phyloP scores from a whole-genome alignment of 768 basidiomycete genomes.

The Tylopilus balloui region DNA sequence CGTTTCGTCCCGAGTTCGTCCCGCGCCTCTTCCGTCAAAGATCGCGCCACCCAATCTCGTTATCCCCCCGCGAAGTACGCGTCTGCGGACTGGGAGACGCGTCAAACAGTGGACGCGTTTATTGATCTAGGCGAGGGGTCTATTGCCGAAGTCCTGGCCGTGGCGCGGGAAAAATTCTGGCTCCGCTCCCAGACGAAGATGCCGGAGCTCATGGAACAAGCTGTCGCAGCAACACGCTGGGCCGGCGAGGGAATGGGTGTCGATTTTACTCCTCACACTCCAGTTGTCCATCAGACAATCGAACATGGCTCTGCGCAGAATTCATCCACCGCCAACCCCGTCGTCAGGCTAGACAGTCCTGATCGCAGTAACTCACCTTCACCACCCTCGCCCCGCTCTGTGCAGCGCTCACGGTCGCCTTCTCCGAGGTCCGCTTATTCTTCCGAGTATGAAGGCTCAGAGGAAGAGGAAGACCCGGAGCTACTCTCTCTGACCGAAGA shows the following conservation, averaged over 20 bases:
- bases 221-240: constrained; percentile 55
- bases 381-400: constrained; percentile 24
- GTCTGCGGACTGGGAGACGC: constrained; percentile 59
- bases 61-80: constrained; percentile 27
- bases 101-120: constrained; percentile 65
- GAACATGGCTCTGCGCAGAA: constrained; percentile 11
- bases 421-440: constrained; percentile 29
- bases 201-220: constrained; percentile 61
- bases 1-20: constrained; percentile 26
- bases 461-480: constrained; percentile 44
- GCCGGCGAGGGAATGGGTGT: constrained; percentile 35
- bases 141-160: constrained; percentile 52
- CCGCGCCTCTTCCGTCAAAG: constrained; percentile 10
- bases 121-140: constrained; percentile 69
- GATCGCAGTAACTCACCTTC: constrained; percentile 25
- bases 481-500: constrained; percentile 44
- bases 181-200: constrained; percentile 60
- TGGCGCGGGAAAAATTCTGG: constrained; percentile 73
- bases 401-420: constrained; percentile 29
- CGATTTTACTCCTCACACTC: constrained; percentile 25
- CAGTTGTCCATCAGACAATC: constrained; percentile 4
- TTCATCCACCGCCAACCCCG: constrained; percentile 5
- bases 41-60: constrained; percentile 18
- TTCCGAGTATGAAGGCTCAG: constrained; percentile 33
- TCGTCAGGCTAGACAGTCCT: constrained; percentile 13